These are phyloP conservation scores for Tulasnella calospora DNA, from an alignment of 768 basidiomycete genomes.

Conservation along the genomic window DNA sequence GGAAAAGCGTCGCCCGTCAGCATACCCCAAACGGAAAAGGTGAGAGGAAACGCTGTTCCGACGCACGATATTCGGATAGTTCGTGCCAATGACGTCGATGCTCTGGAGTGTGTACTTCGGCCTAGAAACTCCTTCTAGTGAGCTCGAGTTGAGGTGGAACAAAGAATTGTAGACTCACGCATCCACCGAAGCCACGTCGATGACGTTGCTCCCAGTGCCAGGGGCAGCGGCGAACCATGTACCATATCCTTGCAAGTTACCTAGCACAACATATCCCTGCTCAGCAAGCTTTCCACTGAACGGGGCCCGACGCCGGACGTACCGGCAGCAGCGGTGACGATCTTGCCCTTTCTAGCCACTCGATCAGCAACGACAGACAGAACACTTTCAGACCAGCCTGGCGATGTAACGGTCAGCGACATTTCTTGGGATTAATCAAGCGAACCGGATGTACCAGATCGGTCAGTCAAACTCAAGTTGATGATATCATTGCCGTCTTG, in stretches of 20 bases:
- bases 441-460: background rate
- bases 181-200: conserved; percentile 35
- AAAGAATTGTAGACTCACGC: background rate
- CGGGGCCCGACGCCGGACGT: background rate
- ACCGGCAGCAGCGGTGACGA: conserved; percentile 43
- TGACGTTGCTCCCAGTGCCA: conserved; percentile 35
- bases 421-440: no score
- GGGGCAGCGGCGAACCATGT: conserved; percentile 36
- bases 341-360: conserved; percentile 52
- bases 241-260: conserved; percentile 38
- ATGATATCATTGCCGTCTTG: conserved; percentile 23
- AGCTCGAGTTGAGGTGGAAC: background rate
- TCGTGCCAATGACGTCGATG: conserved; percentile 30
- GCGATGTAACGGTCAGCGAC: no score
- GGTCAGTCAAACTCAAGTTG: conserved; percentile 11
- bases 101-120: background rate
- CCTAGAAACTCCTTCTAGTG: background rate
- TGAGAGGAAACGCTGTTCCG: background rate
- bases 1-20: background rate
- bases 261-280: conserved; percentile 27
- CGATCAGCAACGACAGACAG: conserved; percentile 54
- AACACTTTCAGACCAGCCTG: conserved; percentile 58
- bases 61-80: conserved; percentile 32
- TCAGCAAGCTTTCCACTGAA: background rate
- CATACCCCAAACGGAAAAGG: no score